Base-by-base conservation (phyloP, 192 early-diverging fungal species). In the Gorgonomyces haynaldii region DNA sequence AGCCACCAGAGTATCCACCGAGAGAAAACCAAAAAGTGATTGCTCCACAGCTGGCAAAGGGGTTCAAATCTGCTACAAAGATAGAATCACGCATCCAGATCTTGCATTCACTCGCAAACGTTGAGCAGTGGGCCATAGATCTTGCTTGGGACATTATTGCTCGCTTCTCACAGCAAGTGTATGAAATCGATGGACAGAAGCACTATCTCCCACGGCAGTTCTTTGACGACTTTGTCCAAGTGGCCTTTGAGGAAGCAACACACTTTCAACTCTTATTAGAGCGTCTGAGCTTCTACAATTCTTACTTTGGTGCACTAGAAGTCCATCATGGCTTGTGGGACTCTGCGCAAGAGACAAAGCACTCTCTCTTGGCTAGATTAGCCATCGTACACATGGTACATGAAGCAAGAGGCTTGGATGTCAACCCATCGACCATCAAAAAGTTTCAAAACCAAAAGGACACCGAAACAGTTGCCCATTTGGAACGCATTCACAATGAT, bases 101-200 rank as follows among this genome's bases (percentile, higher is more conserved):
- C 26, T 50, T 82, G 17, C 81, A 82, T 40, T 57, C 76, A 2
- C 50, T 82, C 15, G 79, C 76, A 5, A 75, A 69, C 21, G 67
- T 82, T n/a, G 81, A 82, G 47, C 72, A 77, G 27, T 82, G 78
- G 78, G 81, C 81, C 20, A 79, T 82, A 36, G 81, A 82, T 45
- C 65, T 80, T 0, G 79, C 79, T 5, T 57, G 69, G 49, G 81
- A 82, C 55, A 76, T 78, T 39, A 82, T 80, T 39, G 67, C 69
- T 6, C 53, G 77, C 15, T 80, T 77, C 42, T 52, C 59, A 51
- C 60, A 26, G 50, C 42, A 19, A 25, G 8, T 1, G 12, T 53
- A 21, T 20, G 28, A 41, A 25, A n/a, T 47, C 34, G 30, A n/a
- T 16, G 25, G 31, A 5, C 16, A 19, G 4, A 13, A 17, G 23